These are phyloP conservation scores for Emergomyces africanus DNA, from an alignment of 2,329 filamentous ascomycete genomes.

Conservation along the genomic window DNA sequence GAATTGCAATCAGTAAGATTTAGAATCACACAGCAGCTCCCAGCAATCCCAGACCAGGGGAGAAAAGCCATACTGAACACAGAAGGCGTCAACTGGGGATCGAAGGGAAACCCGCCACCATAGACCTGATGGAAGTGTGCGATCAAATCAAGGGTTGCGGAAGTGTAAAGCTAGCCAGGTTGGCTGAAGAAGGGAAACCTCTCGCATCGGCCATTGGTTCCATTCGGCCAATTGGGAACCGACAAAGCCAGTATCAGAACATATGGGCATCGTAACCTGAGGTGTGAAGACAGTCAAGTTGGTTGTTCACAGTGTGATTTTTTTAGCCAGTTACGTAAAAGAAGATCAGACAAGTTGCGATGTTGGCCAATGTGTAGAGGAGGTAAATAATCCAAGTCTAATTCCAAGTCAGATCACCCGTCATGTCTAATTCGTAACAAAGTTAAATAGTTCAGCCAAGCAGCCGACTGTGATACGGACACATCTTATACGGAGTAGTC, in stretches of 20 bases:
- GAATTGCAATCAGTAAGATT: not conserved
- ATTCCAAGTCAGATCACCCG: not conserved
- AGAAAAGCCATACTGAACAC: not conserved
- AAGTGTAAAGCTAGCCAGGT: not conserved
- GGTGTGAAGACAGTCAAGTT: not conserved
- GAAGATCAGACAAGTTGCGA: not conserved
- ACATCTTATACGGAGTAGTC: no score
- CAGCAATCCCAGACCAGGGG: not conserved
- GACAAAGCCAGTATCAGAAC: not conserved
- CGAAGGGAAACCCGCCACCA: not conserved
- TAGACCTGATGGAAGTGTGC: not conserved
- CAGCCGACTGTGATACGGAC: not conserved
- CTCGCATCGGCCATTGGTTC: not conserved
- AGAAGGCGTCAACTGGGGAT: not conserved
- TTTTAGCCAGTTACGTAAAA: not conserved
- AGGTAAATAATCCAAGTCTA: no score
- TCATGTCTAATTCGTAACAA: not conserved
- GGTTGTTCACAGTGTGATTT: not conserved
- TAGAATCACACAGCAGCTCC: not conserved
- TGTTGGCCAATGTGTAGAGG: not conserved
- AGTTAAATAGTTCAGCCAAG: not conserved
- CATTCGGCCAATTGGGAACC: not conserved
- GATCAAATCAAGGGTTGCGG: not conserved
- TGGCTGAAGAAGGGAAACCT: not conserved
- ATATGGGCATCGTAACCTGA: not conserved